Evolutionary conservation across 1,284 basidiomycete species (phyloP).

Genomic region (Sanghuangporus sanghuang): DNA sequence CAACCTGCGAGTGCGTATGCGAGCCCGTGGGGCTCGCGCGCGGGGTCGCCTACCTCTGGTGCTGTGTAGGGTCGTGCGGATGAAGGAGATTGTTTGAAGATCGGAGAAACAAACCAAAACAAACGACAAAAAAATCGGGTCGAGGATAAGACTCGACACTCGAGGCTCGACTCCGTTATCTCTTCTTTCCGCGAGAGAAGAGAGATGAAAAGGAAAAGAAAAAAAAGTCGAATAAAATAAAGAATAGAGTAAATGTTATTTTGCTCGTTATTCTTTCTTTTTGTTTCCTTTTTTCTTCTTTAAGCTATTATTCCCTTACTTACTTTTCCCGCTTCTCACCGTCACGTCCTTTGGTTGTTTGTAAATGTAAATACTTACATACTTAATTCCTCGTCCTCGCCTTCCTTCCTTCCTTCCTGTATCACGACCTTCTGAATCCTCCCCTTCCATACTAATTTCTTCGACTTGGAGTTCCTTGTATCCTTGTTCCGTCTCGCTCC

Average conservation of each 20-base stretch:
- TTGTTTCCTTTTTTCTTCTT: background rate
- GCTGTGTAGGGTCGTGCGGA: too few relatives aligned
- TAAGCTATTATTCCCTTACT: background rate
- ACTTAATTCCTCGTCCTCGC: background rate
- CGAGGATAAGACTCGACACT: background rate
- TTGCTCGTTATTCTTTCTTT: background rate
- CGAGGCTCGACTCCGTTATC: too few relatives aligned
- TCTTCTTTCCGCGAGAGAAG: too few relatives aligned
- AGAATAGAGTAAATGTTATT: too few relatives aligned
- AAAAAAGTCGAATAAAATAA: too few relatives aligned
- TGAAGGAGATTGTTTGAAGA: too few relatives aligned
- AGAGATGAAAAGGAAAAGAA: too few relatives aligned
- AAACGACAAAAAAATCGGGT: background rate
- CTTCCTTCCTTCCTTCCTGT: background rate
- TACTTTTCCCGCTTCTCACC: background rate
- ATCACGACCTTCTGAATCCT: too few relatives aligned
- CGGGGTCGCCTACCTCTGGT: conserved; percentile 20
- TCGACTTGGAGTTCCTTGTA: background rate
- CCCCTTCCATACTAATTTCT: background rate
- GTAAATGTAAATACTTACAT: background rate
- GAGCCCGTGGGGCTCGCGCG: conserved; percentile 12
- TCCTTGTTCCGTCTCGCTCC: background rate
- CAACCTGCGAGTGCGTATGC: conserved; percentile 19
- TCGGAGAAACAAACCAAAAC: background rate
- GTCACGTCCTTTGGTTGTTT: background rate